A percentile compares a stretch with the other conserved stretches of the same genome.
phyloP scores from a whole-genome alignment of 352 stramenopile species.

The Blastocystis sp. region DNA sequence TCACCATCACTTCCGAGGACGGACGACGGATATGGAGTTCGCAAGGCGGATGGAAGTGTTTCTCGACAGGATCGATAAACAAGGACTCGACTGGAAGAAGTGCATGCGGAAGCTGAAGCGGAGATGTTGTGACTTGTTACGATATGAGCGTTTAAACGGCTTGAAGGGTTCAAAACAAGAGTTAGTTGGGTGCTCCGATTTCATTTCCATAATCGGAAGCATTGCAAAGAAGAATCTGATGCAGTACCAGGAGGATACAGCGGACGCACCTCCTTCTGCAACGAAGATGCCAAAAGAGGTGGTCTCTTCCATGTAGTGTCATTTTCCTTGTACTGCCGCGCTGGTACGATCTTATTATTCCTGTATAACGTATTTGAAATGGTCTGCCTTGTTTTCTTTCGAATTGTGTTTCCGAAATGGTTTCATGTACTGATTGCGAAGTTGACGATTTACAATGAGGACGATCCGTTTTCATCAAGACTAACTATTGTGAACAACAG shows the following conservation, averaged over 20 bases:
- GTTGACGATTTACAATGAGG: too few relatives aligned
- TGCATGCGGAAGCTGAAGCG: conserved; percentile 34
- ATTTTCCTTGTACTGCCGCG: too few relatives aligned
- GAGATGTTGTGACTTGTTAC: conserved; percentile 14
- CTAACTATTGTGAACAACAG: not conserved
- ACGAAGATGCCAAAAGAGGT: not conserved
- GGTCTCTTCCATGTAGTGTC: too few relatives aligned
- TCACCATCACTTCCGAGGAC: conserved; percentile 2
- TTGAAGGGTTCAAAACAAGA: not conserved
- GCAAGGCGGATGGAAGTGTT: conserved; percentile 5
- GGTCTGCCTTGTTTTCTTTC: too few relatives aligned
- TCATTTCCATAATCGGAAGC: not conserved
- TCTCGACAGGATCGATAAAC: not conserved
- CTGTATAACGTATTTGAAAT: too few relatives aligned
- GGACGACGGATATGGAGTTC: not conserved
- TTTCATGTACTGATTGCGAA: too few relatives aligned
- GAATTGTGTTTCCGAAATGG: not conserved
- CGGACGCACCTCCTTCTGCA: not conserved
- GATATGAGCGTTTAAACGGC: not conserved
- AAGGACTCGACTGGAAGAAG: conserved; percentile 15
- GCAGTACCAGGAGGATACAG: not conserved
- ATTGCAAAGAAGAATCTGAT: conserved; percentile 2
- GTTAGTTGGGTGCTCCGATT: not conserved
- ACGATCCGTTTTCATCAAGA: too few relatives aligned
- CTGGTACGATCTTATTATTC: too few relatives aligned